Evolutionary conservation across 164 flowering plant species (phyloP).

Genomic region (Santalum album): DNA sequence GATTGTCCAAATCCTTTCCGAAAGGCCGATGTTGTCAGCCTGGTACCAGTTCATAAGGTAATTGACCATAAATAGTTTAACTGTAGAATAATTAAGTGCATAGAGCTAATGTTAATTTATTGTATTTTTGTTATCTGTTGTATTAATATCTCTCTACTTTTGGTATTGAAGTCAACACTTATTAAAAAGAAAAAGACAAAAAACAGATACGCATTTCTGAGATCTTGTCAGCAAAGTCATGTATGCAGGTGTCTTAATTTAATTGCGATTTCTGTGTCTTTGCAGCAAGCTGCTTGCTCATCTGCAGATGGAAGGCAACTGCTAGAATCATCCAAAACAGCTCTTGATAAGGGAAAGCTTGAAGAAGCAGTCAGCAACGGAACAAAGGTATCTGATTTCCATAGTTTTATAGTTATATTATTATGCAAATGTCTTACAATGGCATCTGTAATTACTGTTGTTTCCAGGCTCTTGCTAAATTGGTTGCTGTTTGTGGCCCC

Average conservation of each 20-base stretch:
- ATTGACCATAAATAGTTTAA: conserved; percentile 5
- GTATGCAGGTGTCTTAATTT: no score
- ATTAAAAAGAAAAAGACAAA: no score
- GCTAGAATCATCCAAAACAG: conserved; percentile 94
- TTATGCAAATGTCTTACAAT: background rate
- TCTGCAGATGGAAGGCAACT: conserved; percentile 98
- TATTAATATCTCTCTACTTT: no score
- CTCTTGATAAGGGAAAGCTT: conserved; percentile 96
- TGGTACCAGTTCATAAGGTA: conserved; percentile 97
- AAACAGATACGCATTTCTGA: no score
- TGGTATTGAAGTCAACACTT: no score
- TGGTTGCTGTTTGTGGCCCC: conserved; percentile 97
- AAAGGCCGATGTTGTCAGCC: conserved; percentile 65
- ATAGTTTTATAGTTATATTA: no score
- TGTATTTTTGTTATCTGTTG: no score
- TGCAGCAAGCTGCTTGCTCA: conserved; percentile 99
- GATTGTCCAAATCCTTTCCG: conserved; percentile 74
- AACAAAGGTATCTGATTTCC: conserved; percentile 58
- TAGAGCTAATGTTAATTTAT: background rate
- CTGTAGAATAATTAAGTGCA: conserved; percentile 4
- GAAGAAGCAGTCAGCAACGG: conserved; percentile 98
- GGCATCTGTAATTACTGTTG: conserved; percentile 3
- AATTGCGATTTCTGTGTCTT: conserved; percentile 10
- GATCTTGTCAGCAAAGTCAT: no score
- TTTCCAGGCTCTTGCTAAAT: conserved; percentile 84